phyloP scores from a whole-genome alignment of 2,329 filamentous ascomycete genomes.

The Sporothrix protearum region DNA sequence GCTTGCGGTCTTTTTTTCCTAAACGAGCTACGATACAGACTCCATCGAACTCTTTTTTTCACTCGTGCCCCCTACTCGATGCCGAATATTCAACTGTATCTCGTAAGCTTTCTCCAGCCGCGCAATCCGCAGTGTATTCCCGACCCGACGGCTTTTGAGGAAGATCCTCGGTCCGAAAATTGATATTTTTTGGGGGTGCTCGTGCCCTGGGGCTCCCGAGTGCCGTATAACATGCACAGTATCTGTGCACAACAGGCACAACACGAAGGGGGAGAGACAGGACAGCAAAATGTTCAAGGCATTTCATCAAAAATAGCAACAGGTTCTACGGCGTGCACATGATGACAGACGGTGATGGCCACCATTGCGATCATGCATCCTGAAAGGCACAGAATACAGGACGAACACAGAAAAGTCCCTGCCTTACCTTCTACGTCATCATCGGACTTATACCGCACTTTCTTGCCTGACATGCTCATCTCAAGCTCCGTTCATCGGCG shows the following conservation, averaged over 20 bases:
- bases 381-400: neutral
- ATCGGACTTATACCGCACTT: neutral
- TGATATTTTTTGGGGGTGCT: neutral
- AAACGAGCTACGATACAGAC: neutral
- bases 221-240: neutral
- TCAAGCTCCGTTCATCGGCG: conserved; percentile 2
- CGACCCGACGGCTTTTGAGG: neutral
- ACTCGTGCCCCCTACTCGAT: neutral
- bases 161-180: neutral
- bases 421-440: neutral
- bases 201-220: neutral
- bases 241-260: neutral
- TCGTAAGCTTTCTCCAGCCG: neutral
- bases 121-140: neutral
- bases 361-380: neutral
- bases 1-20: neutral
- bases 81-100: neutral
- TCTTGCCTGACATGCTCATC: neutral
- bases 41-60: neutral
- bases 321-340: neutral
- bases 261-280: neutral
- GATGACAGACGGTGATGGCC: neutral
- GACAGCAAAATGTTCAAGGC: neutral
- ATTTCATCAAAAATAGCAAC: neutral
- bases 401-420: neutral